Evolutionary conservation across 129 eudicot genomes (phyloP), one percentile per base, ranked within the genome.

Genomic region (Ambrosia trifida): DNA sequence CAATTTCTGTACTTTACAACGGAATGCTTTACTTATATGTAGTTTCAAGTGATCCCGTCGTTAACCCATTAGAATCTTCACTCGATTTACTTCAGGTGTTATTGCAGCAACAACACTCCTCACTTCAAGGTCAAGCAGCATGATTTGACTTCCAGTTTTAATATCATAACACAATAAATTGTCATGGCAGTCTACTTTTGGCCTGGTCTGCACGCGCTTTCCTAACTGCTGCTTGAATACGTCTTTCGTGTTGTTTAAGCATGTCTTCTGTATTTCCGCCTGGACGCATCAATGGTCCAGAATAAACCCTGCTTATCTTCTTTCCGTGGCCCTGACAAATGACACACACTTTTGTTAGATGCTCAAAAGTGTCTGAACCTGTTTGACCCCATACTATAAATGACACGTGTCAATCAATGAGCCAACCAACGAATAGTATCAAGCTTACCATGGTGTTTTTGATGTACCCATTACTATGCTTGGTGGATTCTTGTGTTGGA

Each of bases 171-270:
- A 24, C 45, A 31, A 36, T 38, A 49, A 28, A 17, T 51, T 66
- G 32, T 46, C 51, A 53, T 68, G 68, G 63, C 78, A 57, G 38
- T 70, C 77, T 80, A 76, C 75, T 51, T 78, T 69, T 71, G 73
- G 69, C 58, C 68, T 82, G 82, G 62, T 72, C 92, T 11, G 79
- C 74, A 40, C 94, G 90, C 28, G 95, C 87, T 81, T 79, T 89
- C 2, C 96, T 84, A 18, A 89, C 95, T 6, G 95, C 91, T 56
- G 83, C 88, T 84, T 89, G 98, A 45, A 92, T 87, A 20, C 83
- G 91, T 78, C 87, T 83, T 60, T 92, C 98, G 12, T 92, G 98
- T 69, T 83, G 88, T 66, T 85, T 89, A 8, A 92, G 84, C 96
- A 92, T 86, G 66, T 92, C 98, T 35, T 86, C 98, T 70, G 91